Evolutionary conservation across 805 yeast genomes (phyloP).

Genomic region (Kazachstania martiniae): DNA sequence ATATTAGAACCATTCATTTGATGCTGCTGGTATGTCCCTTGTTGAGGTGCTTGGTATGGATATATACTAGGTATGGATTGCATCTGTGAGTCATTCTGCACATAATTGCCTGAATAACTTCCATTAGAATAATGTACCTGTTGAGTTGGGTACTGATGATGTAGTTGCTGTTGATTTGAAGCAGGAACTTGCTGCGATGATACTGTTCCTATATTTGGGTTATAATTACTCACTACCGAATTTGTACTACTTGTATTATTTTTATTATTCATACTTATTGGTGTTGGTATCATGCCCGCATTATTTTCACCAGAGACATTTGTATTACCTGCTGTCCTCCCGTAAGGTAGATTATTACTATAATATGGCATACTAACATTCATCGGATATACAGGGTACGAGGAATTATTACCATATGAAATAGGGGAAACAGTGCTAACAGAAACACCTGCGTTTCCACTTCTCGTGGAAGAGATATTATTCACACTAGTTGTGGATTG

Average conservation of each 20-base stretch:
- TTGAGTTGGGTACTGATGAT: neutral
- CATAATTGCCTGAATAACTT: no score
- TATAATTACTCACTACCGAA: no score
- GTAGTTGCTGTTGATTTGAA: neutral
- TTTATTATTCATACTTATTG: slow-evolving; percentile 3
- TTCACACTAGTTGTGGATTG: neutral
- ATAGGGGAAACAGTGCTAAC: slow-evolving; percentile 1
- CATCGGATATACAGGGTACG: slow-evolving; percentile 5
- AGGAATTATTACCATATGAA: neutral
- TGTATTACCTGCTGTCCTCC: neutral
- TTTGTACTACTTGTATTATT: neutral
- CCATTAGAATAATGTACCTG: neutral
- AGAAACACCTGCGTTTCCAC: neutral
- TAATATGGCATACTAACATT: slow-evolving; percentile 8
- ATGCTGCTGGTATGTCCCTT: neutral
- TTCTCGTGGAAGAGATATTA: neutral
- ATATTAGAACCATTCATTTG: no score
- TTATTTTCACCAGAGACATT: neutral
- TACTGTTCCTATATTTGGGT: no score
- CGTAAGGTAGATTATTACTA: slow-evolving; percentile 1
- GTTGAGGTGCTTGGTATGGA: neutral
- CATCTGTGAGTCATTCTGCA: no score
- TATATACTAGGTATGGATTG: neutral
- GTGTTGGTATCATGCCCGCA: slow-evolving; percentile 3
- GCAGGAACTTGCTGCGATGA: neutral